A percentile compares a stretch with the other conserved stretches of the same genome.
These are phyloP conservation scores for Colletotrichum spaethianum DNA, from an alignment of 2,329 filamentous ascomycete genomes.

Conservation along the genomic window DNA sequence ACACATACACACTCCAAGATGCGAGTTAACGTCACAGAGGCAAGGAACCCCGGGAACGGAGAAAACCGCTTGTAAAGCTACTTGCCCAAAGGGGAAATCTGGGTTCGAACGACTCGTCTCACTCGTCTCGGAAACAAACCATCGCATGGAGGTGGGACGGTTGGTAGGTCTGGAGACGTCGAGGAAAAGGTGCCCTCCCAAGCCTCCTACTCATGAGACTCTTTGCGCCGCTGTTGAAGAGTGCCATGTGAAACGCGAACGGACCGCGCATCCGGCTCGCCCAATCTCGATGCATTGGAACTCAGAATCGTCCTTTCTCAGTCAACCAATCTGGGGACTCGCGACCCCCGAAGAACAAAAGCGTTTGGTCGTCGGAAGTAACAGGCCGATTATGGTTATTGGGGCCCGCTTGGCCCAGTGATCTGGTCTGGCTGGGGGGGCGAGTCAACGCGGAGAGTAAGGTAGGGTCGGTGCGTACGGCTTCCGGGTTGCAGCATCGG, in stretches of 20 bases:
- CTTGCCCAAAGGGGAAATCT: not conserved
- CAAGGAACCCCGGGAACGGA: not conserved
- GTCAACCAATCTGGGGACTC: not conserved
- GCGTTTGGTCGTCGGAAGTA: not conserved
- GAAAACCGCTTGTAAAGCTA: not conserved
- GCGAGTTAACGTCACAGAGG: not conserved
- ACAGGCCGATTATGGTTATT: not conserved
- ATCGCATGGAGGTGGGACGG: not conserved
- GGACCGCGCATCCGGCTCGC: not conserved
- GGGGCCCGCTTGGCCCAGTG: not conserved
- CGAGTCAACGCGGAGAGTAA: not conserved
- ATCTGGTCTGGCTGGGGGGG: not conserved
- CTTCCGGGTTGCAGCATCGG: not conserved
- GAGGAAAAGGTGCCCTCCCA: not conserved
- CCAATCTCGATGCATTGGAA: slow-evolving; percentile 3
- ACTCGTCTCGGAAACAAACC: slow-evolving; percentile 28
- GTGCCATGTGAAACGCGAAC: slow-evolving; percentile 20
- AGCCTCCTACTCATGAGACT: not conserved
- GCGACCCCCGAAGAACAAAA: not conserved
- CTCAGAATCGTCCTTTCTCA: not conserved
- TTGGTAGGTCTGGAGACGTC: not conserved
- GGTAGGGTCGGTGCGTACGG: not conserved
- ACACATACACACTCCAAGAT: not conserved
- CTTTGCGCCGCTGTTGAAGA: not conserved
- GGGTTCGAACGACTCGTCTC: slow-evolving; percentile 29